Evolutionary conservation across 2,329 filamentous ascomycete genomes (phyloP).

Genomic region (Ophiocordyceps camponoti-rufipedis): DNA sequence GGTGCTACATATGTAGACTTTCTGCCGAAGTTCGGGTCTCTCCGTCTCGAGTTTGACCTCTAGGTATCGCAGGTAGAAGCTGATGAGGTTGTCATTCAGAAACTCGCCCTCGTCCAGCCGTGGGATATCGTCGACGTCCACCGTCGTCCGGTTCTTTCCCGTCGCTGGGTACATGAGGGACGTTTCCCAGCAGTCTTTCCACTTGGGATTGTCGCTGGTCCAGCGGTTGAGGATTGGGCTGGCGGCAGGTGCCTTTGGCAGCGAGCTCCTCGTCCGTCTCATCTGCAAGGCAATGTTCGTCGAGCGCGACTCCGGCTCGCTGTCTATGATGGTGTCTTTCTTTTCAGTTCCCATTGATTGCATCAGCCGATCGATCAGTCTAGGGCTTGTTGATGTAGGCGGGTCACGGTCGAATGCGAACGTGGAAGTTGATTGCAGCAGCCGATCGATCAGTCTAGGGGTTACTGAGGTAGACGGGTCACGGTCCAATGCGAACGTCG

Average conservation of each 20-base stretch:
- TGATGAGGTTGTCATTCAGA: conserved; percentile 83
- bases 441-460: too few species aligned
- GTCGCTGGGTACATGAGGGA: conserved; percentile 42
- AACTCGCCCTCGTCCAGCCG: conserved; percentile 71
- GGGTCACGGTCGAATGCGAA: too few species aligned
- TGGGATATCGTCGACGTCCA: conserved; percentile 54
- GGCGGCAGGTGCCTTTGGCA: not conserved
- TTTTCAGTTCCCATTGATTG: not conserved
- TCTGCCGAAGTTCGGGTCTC: conserved; percentile 35
- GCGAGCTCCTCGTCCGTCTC: conserved; percentile 9
- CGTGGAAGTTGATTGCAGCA: too few species aligned
- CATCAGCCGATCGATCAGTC: too few species aligned
- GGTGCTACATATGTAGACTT: conserved; percentile 79
- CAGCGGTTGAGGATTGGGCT: conserved; percentile 16
- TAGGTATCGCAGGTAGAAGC: conserved; percentile 67
- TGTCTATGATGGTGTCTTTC: not conserved
- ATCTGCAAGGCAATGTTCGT: conserved; percentile 4
- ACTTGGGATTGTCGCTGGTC: conserved; percentile 30
- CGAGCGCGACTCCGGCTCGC: not conserved
- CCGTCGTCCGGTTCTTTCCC: conserved; percentile 42
- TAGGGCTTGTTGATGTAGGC: too few species aligned
- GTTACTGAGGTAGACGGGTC: too few species aligned
- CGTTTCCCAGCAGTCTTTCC: conserved; percentile 33
- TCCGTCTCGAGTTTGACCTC: conserved; percentile 39
- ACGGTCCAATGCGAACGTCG: too few species aligned